Percentiles rank a stretch among this genome's conserved stretches.
phyloP scores from a whole-genome alignment of 2,329 filamentous ascomycete genomes.

The Simplicillium aogashimaense region DNA sequence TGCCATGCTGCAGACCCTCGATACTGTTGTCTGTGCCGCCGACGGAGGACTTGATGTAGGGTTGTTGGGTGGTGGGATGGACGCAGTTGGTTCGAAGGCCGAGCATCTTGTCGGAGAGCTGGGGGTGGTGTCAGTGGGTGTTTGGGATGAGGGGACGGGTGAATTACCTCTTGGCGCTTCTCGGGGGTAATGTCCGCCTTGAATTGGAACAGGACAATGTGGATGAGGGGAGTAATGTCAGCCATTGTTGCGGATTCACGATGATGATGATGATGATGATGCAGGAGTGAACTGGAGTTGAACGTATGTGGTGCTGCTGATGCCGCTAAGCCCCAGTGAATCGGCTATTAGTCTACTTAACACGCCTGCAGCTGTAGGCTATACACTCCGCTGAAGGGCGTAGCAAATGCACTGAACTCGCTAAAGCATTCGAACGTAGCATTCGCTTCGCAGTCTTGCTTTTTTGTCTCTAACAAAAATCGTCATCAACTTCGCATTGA shows the following conservation, averaged over 20 bases:
- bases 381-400: too few relatives aligned
- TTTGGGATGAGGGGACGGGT: neutral
- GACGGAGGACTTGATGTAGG: slow-evolving; percentile 48
- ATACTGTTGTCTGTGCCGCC: slow-evolving; percentile 53
- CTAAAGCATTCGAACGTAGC: too few relatives aligned
- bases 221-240: slow-evolving; percentile 30
- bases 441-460: too few relatives aligned
- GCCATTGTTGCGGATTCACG: slow-evolving; percentile 32
- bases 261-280: neutral
- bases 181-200: slow-evolving; percentile 36
- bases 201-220: slow-evolving; percentile 59
- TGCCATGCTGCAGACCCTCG: slow-evolving; percentile 46
- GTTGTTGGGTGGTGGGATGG: slow-evolving; percentile 46
- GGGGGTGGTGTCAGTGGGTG: neutral
- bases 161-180: slow-evolving; percentile 45
- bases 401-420: too few relatives aligned
- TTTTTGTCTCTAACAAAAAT: too few relatives aligned
- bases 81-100: slow-evolving; percentile 48
- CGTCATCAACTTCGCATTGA: too few relatives aligned
- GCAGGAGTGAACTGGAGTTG: too few relatives aligned
- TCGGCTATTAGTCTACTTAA: too few relatives aligned
- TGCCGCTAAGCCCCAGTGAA: too few relatives aligned
- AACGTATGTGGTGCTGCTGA: too few relatives aligned
- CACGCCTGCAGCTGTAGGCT: too few relatives aligned
- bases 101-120: slow-evolving; percentile 25